Percentiles rank a stretch among this genome's conserved stretches.
These are phyloP conservation scores for Abelmoschus esculentus DNA, from an alignment of 345 rosid species.

Conservation along the genomic window DNA sequence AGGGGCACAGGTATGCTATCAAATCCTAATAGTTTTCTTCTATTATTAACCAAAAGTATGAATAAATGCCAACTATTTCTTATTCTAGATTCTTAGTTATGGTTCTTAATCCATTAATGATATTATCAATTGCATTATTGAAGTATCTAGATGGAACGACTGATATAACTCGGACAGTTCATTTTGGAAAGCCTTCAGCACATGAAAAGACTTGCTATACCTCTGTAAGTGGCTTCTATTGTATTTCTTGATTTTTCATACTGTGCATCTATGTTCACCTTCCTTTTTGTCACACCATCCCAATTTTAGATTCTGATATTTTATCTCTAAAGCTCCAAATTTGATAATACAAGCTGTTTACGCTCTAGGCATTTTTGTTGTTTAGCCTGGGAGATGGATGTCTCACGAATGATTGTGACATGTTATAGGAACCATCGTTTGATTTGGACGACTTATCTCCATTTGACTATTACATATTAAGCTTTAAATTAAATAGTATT, in stretches of 20 bases:
- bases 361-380: neutral
- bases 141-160: conserved; percentile 98
- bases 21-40: neutral
- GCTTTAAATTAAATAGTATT: neutral
- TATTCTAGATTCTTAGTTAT: neutral
- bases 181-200: conserved; percentile 87
- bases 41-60: neutral
- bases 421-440: neutral
- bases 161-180: conserved; percentile 90
- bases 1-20: conserved; percentile 79
- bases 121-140: neutral
- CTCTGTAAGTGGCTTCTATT: conserved; percentile 40
- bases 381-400: neutral
- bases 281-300: neutral
- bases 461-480: neutral
- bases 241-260: neutral
- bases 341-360: neutral
- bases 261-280: neutral
- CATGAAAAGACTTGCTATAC: conserved; percentile 90
- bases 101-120: conserved; percentile 5
- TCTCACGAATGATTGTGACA: neutral
- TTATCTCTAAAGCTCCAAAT: neutral
- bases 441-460: neutral
- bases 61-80: neutral
- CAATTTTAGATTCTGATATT: neutral